Evolutionary conservation across 2,329 filamentous ascomycete genomes (phyloP).

Genomic region (Arthrobotrys musiformis): DNA sequence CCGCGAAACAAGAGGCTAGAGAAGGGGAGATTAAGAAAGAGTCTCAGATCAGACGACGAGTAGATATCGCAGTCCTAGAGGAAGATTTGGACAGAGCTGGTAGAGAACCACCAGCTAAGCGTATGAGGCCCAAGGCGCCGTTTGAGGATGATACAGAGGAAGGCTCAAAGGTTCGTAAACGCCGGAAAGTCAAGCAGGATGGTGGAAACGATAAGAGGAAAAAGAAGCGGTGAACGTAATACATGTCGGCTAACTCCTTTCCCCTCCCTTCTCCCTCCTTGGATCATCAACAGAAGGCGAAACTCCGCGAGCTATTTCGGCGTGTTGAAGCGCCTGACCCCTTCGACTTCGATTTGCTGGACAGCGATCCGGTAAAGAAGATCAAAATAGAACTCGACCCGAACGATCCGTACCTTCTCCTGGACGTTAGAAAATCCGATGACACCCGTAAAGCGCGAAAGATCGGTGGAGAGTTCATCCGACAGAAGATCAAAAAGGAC

Average conservation of each 20-base stretch:
- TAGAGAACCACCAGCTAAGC: conserved; percentile 11
- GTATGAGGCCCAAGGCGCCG: conserved; percentile 47
- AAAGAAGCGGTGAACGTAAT: conserved; percentile 50
- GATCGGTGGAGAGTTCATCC: conserved; percentile 70
- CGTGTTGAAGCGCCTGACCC: conserved; percentile 65
- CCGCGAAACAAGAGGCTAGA: conserved; percentile 66
- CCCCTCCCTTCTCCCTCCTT: conserved; percentile 15
- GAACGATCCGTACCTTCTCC: conserved; percentile 85
- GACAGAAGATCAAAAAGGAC: conserved; percentile 74
- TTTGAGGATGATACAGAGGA: conserved; percentile 78
- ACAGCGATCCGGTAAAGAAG: conserved; percentile 71
- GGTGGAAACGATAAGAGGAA: conserved; percentile 40
- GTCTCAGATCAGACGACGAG: conserved; percentile 80
- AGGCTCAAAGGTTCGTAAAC: conserved; percentile 60
- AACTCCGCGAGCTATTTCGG: conserved; percentile 73
- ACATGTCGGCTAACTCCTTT: conserved; percentile 43
- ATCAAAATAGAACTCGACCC: conserved; percentile 86
- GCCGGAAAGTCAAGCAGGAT: conserved; percentile 55
- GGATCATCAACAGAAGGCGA: conserved; percentile 31
- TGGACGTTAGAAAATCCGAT: conserved; percentile 76
- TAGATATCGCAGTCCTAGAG: conserved; percentile 76
- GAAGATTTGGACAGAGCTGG: conserved; percentile 30
- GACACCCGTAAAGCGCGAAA: conserved; percentile 71
- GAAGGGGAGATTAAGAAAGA: conserved; percentile 73
- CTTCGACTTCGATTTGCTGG: conserved; percentile 59